A percentile compares a stretch with the other conserved stretches of the same genome.
Conservation (phyloP, 805 yeast genomes). For the Hanseniaspora thailandica region DNA sequence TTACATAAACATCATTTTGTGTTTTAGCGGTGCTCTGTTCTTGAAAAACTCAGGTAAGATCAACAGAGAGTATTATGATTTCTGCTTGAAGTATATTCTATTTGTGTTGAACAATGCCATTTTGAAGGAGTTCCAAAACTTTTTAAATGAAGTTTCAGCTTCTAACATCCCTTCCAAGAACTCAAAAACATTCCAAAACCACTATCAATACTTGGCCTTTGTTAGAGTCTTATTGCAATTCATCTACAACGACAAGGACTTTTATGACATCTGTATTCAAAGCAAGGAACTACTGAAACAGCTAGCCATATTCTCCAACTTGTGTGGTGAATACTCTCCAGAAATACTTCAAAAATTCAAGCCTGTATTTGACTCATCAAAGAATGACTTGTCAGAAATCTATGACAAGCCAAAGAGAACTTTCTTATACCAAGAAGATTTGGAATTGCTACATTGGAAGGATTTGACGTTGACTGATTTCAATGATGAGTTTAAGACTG, state of each 20-base stretch:
- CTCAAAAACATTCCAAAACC: constrained; percentile 18
- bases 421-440: constrained; percentile 53
- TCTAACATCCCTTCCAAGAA: background rate
- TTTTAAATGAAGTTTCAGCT: background rate
- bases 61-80: constrained; percentile 19
- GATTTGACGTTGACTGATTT: constrained; percentile 48
- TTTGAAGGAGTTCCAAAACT: constrained; percentile 19
- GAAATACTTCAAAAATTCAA: background rate
- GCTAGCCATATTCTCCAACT: constrained; percentile 20
- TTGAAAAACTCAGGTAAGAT: constrained; percentile 14
- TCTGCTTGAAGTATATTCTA: constrained; percentile 33
- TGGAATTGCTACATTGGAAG: constrained; percentile 49
- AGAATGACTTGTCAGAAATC: background rate
- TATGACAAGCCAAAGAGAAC: constrained; percentile 35
- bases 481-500: constrained; percentile 32
- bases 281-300: constrained; percentile 26
- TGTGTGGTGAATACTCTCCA: background rate
- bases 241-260: constrained; percentile 31
- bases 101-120: constrained; percentile 28
- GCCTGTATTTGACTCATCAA: background rate
- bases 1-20: constrained; percentile 20
- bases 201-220: constrained; percentile 27
- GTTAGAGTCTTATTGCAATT: constrained; percentile 49
- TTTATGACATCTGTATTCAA: constrained; percentile 28
- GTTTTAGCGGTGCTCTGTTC: constrained; percentile 26